These are phyloP conservation scores for Ustilago nuda DNA, from an alignment of 1,284 basidiomycete species.

Conservation along the genomic window DNA sequence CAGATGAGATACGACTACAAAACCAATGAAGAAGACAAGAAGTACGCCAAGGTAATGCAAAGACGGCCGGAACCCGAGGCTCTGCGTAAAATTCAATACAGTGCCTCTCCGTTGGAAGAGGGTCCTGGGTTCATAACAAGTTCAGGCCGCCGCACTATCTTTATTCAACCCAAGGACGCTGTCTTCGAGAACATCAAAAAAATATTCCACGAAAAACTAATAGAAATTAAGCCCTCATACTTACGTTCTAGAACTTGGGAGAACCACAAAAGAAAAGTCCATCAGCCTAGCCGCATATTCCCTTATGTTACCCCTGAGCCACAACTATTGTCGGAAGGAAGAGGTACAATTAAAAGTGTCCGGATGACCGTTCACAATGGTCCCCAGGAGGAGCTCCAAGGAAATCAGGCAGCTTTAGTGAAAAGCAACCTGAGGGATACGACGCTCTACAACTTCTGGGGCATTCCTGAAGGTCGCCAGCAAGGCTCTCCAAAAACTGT, in stretches of 20 bases:
- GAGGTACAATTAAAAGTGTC: neutral
- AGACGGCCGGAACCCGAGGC: too few species aligned
- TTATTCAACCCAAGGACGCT: too few species aligned
- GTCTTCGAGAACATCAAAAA: too few species aligned
- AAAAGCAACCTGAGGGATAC: neutral
- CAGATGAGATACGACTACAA: too few species aligned
- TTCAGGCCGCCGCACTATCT: too few species aligned
- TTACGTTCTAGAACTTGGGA: too few species aligned
- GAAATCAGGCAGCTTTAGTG: too few species aligned
- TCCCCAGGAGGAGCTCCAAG: too few species aligned
- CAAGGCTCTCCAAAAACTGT: accelerated
- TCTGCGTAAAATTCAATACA: neutral
- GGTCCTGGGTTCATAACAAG: too few species aligned
- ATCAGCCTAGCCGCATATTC: neutral
- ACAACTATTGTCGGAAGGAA: too few species aligned
- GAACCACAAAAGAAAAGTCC: neutral
- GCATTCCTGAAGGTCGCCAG: neutral
- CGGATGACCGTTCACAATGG: neutral
- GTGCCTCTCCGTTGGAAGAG: neutral
- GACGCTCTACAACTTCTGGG: slow-evolving; percentile 6
- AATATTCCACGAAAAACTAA: neutral
- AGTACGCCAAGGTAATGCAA: too few species aligned
- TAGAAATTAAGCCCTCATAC: neutral
- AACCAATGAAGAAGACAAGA: too few species aligned
- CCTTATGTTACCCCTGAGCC: neutral